Conservation (phyloP, 1,139 yeast genomes). For the Taiozyma sp. region DNA sequence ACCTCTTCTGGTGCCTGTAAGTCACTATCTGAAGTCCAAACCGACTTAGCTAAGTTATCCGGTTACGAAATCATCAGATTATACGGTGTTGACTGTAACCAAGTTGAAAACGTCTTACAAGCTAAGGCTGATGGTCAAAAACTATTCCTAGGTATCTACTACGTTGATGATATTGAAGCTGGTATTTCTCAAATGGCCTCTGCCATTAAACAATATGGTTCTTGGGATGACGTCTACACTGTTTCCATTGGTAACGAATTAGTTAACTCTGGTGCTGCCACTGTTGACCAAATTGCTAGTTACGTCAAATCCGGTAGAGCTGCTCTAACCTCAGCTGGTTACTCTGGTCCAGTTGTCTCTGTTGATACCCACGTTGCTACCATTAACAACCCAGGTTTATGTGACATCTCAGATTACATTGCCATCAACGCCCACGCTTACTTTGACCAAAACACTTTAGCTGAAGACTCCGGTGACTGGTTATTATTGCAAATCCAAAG, state of each 20-base stretch:
- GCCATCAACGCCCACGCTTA: conserved; percentile 81
- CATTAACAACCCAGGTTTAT: conserved; percentile 64
- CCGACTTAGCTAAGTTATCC: conserved; percentile 53
- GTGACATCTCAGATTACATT: conserved; percentile 69
- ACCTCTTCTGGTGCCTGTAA: conserved; percentile 69
- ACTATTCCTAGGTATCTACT: conserved; percentile 68
- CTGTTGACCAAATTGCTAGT: conserved; percentile 48
- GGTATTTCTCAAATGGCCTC: conserved; percentile 48
- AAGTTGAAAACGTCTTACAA: conserved; percentile 63
- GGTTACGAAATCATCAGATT: conserved; percentile 63
- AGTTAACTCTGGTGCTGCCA: conserved; percentile 64
- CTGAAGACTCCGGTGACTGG: conserved; percentile 70
- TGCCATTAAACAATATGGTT: conserved; percentile 53
- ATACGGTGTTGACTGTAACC: conserved; percentile 81
- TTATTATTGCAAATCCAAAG: conserved; percentile 59
- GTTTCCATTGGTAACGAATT: conserved; percentile 85
- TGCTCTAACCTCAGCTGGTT: conserved; percentile 59
- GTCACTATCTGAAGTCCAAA: conserved; percentile 48
- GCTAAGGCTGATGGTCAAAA: conserved; percentile 59
- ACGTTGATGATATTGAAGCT: conserved; percentile 46
- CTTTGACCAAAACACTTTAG: conserved; percentile 68
- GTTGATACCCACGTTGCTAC: conserved; percentile 80
- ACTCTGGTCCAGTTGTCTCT: conserved; percentile 67
- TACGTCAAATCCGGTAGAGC: conserved; percentile 55
- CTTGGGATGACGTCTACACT: conserved; percentile 70